Conservation (phyloP, 208 protist species). For the Trypanosoma scelopori region DNA sequence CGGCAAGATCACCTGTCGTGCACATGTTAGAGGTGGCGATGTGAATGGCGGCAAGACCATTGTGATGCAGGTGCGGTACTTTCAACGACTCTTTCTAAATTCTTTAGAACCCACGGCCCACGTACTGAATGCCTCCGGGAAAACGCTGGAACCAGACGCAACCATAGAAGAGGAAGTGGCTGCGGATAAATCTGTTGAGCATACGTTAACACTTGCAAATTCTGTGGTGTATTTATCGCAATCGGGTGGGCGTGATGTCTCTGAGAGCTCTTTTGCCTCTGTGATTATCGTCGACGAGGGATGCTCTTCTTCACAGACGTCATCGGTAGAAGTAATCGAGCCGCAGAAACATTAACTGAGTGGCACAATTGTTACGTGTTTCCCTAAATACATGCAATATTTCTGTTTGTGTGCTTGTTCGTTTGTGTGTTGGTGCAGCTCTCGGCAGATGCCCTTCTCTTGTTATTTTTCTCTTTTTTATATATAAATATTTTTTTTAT, state of each 20-base stretch:
- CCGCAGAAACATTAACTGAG: not conserved
- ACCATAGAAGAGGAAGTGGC: not conserved
- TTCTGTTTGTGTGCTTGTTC: not conserved
- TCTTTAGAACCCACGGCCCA: slow-evolving; percentile 5
- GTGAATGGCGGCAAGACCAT: not conserved
- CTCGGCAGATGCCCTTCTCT: too few relatives aligned
- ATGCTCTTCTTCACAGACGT: not conserved
- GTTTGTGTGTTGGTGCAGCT: slow-evolving; percentile 3
- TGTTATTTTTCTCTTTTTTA: not conserved
- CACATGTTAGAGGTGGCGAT: not conserved
- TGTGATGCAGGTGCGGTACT: slow-evolving; percentile 7
- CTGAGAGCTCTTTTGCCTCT: not conserved
- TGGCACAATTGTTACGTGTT: too few relatives aligned
- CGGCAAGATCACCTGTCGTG: slow-evolving; percentile 9
- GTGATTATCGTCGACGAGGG: slow-evolving; percentile 7
- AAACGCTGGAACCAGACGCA: too few relatives aligned
- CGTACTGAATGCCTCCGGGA: not conserved
- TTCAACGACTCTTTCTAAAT: slow-evolving; percentile 15
- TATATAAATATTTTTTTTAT: slow-evolving; percentile 6
- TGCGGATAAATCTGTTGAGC: not conserved
- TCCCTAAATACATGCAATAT: too few relatives aligned
- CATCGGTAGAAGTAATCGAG: not conserved
- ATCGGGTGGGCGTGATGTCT: not conserved
- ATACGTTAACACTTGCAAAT: not conserved
- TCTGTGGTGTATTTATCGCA: not conserved